phyloP scores from a whole-genome alignment of 495 filamentous ascomycete species.

The Neurospora terricola region DNA sequence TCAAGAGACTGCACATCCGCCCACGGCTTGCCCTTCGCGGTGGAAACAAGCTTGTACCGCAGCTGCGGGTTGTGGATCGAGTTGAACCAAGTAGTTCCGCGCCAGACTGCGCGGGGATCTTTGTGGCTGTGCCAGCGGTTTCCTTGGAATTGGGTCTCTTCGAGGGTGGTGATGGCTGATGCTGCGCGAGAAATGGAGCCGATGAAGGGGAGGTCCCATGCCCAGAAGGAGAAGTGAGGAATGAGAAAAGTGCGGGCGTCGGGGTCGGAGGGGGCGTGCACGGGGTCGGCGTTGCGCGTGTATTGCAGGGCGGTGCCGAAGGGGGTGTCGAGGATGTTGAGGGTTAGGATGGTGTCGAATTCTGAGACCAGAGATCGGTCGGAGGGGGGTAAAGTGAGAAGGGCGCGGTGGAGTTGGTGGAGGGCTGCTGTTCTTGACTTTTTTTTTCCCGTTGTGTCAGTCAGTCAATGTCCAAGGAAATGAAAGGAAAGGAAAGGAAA shows the following conservation, averaged over 20 bases:
- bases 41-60: slow-evolving; percentile 33
- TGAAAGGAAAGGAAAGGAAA: no score
- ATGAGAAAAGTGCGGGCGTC: slow-evolving; percentile 51
- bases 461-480: neutral
- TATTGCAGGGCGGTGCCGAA: slow-evolving; percentile 29
- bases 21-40: slow-evolving; percentile 30
- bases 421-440: slow-evolving; percentile 30
- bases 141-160: slow-evolving; percentile 4
- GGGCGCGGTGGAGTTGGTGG: slow-evolving; percentile 39
- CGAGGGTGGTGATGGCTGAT: slow-evolving; percentile 33
- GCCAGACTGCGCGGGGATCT: slow-evolving; percentile 57
- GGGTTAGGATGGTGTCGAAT: slow-evolving; percentile 49
- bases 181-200: slow-evolving; percentile 46
- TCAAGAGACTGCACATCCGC: slow-evolving; percentile 40
- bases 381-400: slow-evolving; percentile 34
- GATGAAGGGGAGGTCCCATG: slow-evolving; percentile 54
- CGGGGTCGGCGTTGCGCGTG: slow-evolving; percentile 27
- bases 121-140: slow-evolving; percentile 37
- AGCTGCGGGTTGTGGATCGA: slow-evolving; percentile 28
- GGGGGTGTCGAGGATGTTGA: slow-evolving; percentile 35
- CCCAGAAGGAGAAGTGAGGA: slow-evolving; percentile 74
- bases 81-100: slow-evolving; percentile 49
- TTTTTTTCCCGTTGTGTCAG: neutral
- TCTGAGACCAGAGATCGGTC: neutral
- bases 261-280: slow-evolving; percentile 35